Percentiles rank a stretch among this genome's conserved stretches.
These are phyloP conservation scores for Mortierella alpina DNA, from an alignment of 192 early-diverging fungal species.

Conservation along the genomic window DNA sequence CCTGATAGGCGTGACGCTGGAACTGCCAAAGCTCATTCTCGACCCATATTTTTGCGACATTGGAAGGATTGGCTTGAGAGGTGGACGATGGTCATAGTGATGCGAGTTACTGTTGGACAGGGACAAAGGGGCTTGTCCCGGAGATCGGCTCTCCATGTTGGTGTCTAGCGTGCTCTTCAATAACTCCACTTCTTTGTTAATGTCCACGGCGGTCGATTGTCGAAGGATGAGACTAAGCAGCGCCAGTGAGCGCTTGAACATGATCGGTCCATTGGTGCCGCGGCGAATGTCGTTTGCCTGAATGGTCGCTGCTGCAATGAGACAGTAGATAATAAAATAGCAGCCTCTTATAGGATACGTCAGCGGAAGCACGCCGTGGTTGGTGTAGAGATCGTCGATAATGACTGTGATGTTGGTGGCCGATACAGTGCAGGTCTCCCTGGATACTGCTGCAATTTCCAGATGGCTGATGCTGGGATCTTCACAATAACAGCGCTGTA, in stretches of 20 bases:
- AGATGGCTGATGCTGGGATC: constrained; percentile 54
- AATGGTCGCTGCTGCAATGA: constrained; percentile 61
- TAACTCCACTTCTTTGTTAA: constrained; percentile 32
- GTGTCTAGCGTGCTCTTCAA: constrained; percentile 38
- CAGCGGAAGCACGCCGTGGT: constrained; percentile 53
- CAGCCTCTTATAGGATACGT: constrained; percentile 62
- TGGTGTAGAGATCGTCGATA: constrained; percentile 56
- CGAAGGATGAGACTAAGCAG: constrained; percentile 32
- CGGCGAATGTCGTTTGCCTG: constrained; percentile 55
- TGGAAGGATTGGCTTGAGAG: constrained; percentile 45
- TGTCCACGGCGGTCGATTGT: constrained; percentile 41
- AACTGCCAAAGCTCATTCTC: constrained; percentile 21
- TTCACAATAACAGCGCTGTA: constrained; percentile 63
- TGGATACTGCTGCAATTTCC: constrained; percentile 42
- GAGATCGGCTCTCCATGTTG: background rate
- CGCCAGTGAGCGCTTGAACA: constrained; percentile 38
- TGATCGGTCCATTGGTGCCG: constrained; percentile 34
- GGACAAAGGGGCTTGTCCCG: background rate
- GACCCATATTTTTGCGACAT: constrained; percentile 49
- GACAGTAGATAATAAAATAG: constrained; percentile 64
- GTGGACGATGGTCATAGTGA: constrained; percentile 39
- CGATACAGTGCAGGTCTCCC: constrained; percentile 58
- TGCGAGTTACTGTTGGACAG: background rate
- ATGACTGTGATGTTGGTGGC: constrained; percentile 66
- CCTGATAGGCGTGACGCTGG: constrained; percentile 21